Conservation (phyloP, 1,139 yeast genomes). For the Hemisphaericaspora subhashii region DNA sequence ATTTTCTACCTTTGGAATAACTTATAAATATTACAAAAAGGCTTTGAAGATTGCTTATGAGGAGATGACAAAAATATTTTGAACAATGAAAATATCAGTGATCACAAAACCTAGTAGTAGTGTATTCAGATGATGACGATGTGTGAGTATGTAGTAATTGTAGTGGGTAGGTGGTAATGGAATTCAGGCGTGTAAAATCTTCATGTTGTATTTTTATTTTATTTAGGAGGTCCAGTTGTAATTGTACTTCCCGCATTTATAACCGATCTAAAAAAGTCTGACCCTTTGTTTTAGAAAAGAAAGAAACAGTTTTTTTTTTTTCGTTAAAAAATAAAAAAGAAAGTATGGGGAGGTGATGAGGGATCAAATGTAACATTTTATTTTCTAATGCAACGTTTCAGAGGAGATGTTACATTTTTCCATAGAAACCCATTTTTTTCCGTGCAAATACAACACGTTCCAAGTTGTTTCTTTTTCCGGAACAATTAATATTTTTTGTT, state of each 20-base stretch:
- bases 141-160: no score
- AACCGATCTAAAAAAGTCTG: not conserved
- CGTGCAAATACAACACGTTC: not conserved
- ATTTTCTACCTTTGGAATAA: no score
- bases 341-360: not conserved
- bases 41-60: no score
- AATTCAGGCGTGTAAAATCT: no score
- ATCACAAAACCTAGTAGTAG: not conserved
- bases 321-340: not conserved
- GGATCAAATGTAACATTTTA: constrained; percentile 6
- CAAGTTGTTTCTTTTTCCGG: constrained; percentile 1
- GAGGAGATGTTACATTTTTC: constrained; percentile 7
- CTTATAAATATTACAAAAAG: no score
- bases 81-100: not conserved
- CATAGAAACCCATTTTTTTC: not conserved
- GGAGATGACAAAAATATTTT: not conserved
- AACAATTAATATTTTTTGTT: not conserved
- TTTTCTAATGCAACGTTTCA: constrained; percentile 2
- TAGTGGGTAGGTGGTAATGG: no score
- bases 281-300: no score
- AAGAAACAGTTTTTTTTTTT: not conserved
- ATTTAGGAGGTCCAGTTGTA: no score
- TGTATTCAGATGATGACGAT: no score
- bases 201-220: not conserved
- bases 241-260: not conserved